phyloP scores from a whole-genome alignment of 345 rosid genomes.

The Excoecaria cochinchinensis region DNA sequence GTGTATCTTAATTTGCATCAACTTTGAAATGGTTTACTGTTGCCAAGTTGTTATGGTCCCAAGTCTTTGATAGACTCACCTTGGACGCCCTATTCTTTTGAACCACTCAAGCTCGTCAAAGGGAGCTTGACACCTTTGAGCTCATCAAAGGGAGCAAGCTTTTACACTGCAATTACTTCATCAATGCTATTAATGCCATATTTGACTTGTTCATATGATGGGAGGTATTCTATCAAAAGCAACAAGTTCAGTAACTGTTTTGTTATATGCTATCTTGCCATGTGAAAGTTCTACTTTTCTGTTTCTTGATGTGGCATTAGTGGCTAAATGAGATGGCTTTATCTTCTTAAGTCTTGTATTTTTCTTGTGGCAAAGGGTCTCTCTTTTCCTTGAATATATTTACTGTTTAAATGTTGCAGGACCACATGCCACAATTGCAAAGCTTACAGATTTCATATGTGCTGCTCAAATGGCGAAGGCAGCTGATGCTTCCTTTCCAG shows the following conservation, averaged over 20 bases:
- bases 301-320: neutral
- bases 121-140: neutral
- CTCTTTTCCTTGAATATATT: slow-evolving; percentile 13
- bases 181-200: neutral
- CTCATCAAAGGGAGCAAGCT: neutral
- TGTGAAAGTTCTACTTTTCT: neutral
- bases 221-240: neutral
- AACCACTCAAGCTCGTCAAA: neutral
- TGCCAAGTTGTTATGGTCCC: neutral
- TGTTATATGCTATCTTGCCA: neutral
- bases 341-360: neutral
- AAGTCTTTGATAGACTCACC: neutral
- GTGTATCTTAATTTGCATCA: slow-evolving; percentile 15
- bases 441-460: slow-evolving; percentile 71
- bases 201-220: neutral
- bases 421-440: slow-evolving; percentile 48
- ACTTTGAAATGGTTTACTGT: slow-evolving; percentile 16
- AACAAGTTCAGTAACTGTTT: neutral
- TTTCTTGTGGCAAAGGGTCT: slow-evolving; percentile 1
- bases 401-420: slow-evolving; percentile 43
- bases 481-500: slow-evolving; percentile 50
- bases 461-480: slow-evolving; percentile 77
- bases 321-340: neutral
- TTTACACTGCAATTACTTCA: neutral
- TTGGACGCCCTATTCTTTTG: neutral